A percentile compares a stretch with the other conserved stretches of the same genome.
phyloP scores from a whole-genome alignment of 1,284 basidiomycete species.

The Cryptococcus sp. region DNA sequence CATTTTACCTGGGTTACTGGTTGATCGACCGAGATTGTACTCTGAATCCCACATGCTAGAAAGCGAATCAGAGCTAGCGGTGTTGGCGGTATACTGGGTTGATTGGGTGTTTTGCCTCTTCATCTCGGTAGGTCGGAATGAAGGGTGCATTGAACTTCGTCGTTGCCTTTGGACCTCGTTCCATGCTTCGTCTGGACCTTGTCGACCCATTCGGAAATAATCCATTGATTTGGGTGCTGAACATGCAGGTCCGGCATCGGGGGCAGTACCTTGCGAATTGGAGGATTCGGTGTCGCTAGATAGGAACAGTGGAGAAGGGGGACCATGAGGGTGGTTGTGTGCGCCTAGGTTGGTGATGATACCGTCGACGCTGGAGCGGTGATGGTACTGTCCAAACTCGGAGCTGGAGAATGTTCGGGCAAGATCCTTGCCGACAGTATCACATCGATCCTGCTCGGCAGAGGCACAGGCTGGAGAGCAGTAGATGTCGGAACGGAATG shows the following conservation, averaged over 20 bases:
- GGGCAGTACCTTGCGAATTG: constrained; percentile 12
- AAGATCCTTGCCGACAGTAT: constrained; percentile 27
- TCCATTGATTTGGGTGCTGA: constrained; percentile 38
- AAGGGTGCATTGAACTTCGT: constrained; percentile 30
- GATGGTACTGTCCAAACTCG: constrained; percentile 8
- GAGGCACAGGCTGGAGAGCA: constrained; percentile 34
- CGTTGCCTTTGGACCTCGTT: constrained; percentile 30
- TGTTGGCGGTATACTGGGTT: background rate
- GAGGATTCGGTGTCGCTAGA: constrained; percentile 39
- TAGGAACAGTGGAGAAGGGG: constrained; percentile 39
- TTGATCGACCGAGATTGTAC: constrained; percentile 11
- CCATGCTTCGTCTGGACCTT: constrained; percentile 39
- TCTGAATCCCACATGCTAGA: constrained; percentile 27
- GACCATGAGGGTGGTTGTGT: constrained; percentile 19
- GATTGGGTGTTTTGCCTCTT: constrained; percentile 6
- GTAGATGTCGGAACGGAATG: constrained; percentile 37
- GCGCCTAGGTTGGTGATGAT: constrained; percentile 9
- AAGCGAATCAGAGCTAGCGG: constrained; percentile 22
- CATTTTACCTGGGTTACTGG: constrained; percentile 18
- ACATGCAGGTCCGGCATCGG: constrained; percentile 16
- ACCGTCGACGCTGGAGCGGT: constrained; percentile 3
- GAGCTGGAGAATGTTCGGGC: constrained; percentile 27
- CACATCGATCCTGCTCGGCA: constrained; percentile 26
- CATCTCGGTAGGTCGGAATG: constrained; percentile 5
- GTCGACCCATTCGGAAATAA: constrained; percentile 34